phyloP scores from a whole-genome alignment of 495 filamentous ascomycete species.

The Aspergillus steynii region DNA sequence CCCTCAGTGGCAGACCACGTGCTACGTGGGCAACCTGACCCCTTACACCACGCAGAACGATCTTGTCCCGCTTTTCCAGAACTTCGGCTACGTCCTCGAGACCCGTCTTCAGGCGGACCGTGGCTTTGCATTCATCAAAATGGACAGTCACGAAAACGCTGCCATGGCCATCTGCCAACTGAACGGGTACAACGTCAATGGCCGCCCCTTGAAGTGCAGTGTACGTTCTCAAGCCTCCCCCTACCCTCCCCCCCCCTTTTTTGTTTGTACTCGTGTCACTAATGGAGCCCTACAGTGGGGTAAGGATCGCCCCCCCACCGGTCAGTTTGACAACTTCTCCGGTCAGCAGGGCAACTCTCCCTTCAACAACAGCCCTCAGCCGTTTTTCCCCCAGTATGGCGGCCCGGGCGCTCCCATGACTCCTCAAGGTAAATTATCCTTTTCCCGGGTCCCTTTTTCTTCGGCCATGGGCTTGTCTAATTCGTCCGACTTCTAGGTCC shows the following conservation, averaged over 20 bases:
- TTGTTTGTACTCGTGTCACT: slow-evolving; percentile 20
- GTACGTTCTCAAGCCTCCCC: slow-evolving; percentile 57
- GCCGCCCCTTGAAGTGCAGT: slow-evolving; percentile 96
- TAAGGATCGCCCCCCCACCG: slow-evolving; percentile 93
- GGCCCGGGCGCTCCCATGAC: slow-evolving; percentile 73
- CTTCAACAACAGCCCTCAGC: slow-evolving; percentile 71
- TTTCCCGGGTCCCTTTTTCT: slow-evolving; percentile 14
- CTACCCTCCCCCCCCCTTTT: background rate
- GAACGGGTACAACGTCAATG: slow-evolving; percentile 96
- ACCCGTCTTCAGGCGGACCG: slow-evolving; percentile 97
- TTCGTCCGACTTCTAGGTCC: slow-evolving; percentile 46
- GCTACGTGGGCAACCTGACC: slow-evolving; percentile 97
- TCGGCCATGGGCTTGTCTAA: slow-evolving; percentile 22
- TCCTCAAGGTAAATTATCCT: slow-evolving; percentile 57
- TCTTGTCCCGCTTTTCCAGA: slow-evolving; percentile 93
- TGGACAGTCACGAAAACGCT: slow-evolving; percentile 98
- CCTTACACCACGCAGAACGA: slow-evolving; percentile 97
- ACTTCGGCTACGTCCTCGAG: slow-evolving; percentile 96
- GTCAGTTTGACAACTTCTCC: slow-evolving; percentile 79
- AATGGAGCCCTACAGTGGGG: slow-evolving; percentile 71
- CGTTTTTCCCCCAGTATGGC: slow-evolving; percentile 91
- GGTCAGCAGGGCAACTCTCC: slow-evolving; percentile 59
- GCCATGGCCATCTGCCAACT: slow-evolving; percentile 98
- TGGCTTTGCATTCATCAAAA: slow-evolving; percentile 98
- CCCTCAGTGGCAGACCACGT: slow-evolving; percentile 98